These are phyloP conservation scores for Petunia hybrid DNA, from an alignment of 305 asterid genomes.

Conservation along the genomic window DNA sequence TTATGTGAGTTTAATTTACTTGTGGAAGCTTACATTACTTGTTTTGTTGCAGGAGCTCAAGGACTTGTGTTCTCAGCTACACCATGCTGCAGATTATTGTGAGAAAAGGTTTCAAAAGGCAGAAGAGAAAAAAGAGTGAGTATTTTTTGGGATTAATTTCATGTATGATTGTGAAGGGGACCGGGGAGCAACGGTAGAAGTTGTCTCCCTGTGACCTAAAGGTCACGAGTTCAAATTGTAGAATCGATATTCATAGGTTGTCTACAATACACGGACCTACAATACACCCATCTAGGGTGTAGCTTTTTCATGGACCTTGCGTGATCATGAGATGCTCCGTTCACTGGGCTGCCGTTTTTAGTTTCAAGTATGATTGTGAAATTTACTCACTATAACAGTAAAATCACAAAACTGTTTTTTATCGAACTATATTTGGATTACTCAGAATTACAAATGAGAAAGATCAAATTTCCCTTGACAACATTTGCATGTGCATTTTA, in stretches of 20 bases:
- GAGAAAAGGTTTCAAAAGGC: conserved; percentile 55
- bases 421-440: neutral
- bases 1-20: neutral
- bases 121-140: conserved; percentile 51
- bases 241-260: no score
- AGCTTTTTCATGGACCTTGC: no score
- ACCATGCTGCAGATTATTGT: conserved; percentile 70
- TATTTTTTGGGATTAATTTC: neutral
- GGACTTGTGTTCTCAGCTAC: conserved; percentile 67
- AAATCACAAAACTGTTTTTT: neutral
- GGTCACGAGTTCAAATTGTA: no score
- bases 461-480: neutral
- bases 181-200: no score
- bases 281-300: no score
- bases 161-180: no score
- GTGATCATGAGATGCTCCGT: no score
- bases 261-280: no score
- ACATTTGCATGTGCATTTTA: neutral
- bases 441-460: neutral
- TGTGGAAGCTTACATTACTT: neutral
- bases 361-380: neutral
- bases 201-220: no score
- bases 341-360: no score
- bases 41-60: conserved; percentile 58
- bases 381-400: neutral